phyloP scores from a whole-genome alignment of 495 filamentous ascomycete genomes.

The Trypethelium eluteriae region DNA sequence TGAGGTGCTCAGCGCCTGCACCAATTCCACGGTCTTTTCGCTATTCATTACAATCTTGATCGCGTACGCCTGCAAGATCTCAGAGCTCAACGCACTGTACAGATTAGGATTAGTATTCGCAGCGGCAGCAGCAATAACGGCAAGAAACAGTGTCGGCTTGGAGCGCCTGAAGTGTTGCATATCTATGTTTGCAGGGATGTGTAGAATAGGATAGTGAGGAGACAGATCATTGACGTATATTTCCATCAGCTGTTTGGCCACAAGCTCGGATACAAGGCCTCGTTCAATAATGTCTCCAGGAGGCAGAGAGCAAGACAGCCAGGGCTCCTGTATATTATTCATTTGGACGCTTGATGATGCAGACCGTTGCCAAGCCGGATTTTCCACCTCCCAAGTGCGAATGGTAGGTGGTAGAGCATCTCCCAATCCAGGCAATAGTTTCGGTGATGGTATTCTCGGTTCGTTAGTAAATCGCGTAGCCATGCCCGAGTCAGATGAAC shows the following conservation, averaged over 20 bases:
- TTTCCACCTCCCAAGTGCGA: not conserved
- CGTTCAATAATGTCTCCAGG: slow-evolving; percentile 40
- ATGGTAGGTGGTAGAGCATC: not conserved
- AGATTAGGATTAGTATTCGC: slow-evolving; percentile 39
- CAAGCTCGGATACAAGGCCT: slow-evolving; percentile 41
- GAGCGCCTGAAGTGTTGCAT: slow-evolving; percentile 38
- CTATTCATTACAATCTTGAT: slow-evolving; percentile 43
- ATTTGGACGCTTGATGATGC: not conserved
- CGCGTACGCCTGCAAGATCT: slow-evolving; percentile 44
- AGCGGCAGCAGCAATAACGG: slow-evolving; percentile 44
- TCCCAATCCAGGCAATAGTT: not conserved
- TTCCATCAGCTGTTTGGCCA: slow-evolving; percentile 40
- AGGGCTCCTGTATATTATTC: not conserved
- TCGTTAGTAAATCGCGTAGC: not conserved
- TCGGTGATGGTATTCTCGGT: not conserved
- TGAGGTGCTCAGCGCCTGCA: slow-evolving; percentile 45
- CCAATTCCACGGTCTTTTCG: slow-evolving; percentile 48
- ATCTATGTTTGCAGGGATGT: slow-evolving; percentile 36
- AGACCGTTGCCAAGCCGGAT: not conserved
- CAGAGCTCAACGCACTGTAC: slow-evolving; percentile 41
- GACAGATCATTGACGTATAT: slow-evolving; percentile 41
- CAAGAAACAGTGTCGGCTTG: slow-evolving; percentile 46
- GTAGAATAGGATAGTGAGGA: slow-evolving; percentile 41
- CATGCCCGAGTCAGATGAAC: not conserved
- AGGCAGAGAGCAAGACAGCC: not conserved